Conservation (phyloP, 176 grass and related monocot genomes). For the Oryza brachyantha region DNA sequence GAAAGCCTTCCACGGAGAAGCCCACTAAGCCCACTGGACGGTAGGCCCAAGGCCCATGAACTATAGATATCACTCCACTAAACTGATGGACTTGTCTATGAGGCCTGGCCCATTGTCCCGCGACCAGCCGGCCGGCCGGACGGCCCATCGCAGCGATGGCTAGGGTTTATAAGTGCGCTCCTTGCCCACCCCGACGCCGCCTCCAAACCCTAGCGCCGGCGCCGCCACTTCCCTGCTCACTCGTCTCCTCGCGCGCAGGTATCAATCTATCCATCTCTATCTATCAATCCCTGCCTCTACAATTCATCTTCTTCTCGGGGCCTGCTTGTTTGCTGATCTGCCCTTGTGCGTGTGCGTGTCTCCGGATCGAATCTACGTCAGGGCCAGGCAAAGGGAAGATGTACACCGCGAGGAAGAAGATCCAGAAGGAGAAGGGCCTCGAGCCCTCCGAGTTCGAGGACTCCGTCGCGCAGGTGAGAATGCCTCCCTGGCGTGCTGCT, state of each 20-base stretch:
- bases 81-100: too few species aligned
- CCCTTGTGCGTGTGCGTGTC: neutral
- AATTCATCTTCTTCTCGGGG: neutral
- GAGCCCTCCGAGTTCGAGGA: constrained; percentile 92
- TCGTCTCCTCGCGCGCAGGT: constrained; percentile 34
- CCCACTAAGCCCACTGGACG: too few species aligned
- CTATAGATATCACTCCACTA: too few species aligned
- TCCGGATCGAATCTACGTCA: neutral
- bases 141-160: neutral
- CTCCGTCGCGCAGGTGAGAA: constrained; percentile 74
- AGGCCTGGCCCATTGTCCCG: too few species aligned
- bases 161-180: constrained; percentile 43
- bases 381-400: constrained; percentile 54
- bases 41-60: too few species aligned
- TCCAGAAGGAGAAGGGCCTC: constrained; percentile 95
- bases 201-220: constrained; percentile 46
- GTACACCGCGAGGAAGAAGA: constrained; percentile 96
- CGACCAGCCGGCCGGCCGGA: too few species aligned
- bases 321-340: constrained; percentile 20
- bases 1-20: too few species aligned
- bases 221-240: constrained; percentile 33
- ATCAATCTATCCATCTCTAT: neutral
- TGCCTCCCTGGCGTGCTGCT: neutral
- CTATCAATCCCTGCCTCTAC: neutral
- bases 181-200: neutral